Evolutionary conservation across 306 rosid species (phyloP), one percentile per base, ranked within the genome.

Genomic region (Fagus crenata): DNA sequence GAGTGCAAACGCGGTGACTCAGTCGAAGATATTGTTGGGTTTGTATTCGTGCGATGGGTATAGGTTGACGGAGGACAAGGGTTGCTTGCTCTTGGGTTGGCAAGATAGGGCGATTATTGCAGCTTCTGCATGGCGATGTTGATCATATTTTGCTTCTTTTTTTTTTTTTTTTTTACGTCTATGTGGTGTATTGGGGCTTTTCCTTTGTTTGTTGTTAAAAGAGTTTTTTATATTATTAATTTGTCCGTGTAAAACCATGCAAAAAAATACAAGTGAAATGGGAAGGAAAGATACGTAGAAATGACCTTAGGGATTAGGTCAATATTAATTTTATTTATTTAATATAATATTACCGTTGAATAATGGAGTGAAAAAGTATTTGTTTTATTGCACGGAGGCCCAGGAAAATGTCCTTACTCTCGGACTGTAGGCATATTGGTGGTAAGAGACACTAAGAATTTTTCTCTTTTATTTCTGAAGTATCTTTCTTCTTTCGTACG

Each of bases 41-140:
- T 77, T 94, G 84, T 94, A 94, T 69, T 92, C 95, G 0, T 90
- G 96, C 40, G 97, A 94, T 33, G 96, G 96, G 2, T 90, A 94
- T 51, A 82, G 95, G 81, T 79, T 90, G 87, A 90, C 95, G 14
- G 95, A 94, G 82, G 96, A 92, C 51, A 92, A 81, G 6, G 98
- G 96, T 7, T 92, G 97, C 76, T 85, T 94, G 93, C 77, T 94
- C 11, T 84, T 92, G 81, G 97, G 96, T 4, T 94, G 98, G 96
- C 96, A 92, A 58, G 97, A 92, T 51, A 79, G 97, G 18, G 79
- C 97, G 32, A 77, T 90, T 0, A 81, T 92, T 43, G 95, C 98
- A 69, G 96, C 98, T 3, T 94, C 97, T 84, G 97, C 97, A 31
- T 94, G 98, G 97, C 87, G 96, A 7, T 89, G 93, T 81, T 93